Conservation (phyloP, 2,329 filamentous ascomycete genomes). For the Rosellinia necatrix region DNA sequence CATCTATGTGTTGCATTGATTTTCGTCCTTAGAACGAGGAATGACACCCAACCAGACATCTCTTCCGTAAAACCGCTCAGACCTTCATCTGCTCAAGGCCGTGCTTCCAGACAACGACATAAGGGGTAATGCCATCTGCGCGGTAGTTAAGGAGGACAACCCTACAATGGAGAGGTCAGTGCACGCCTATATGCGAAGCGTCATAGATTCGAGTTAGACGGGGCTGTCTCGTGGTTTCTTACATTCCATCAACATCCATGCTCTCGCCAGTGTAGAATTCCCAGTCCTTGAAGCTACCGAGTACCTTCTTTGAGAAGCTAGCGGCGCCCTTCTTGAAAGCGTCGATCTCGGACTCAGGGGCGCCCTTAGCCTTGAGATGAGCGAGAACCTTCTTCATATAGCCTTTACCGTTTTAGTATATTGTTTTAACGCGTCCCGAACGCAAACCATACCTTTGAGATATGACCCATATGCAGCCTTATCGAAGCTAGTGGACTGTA, state of each 20-base stretch:
- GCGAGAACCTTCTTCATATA: conserved; percentile 93
- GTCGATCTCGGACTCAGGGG: conserved; percentile 68
- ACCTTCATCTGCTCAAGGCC: conserved; percentile 90
- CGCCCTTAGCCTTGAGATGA: conserved; percentile 65
- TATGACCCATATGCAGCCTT: conserved; percentile 85
- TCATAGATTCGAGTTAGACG: neutral
- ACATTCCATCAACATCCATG: conserved; percentile 95
- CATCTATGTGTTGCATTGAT: conserved; percentile 27
- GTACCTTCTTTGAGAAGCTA: conserved; percentile 77
- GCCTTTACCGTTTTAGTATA: conserved; percentile 49
- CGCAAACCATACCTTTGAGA: conserved; percentile 74
- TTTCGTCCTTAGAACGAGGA: conserved; percentile 19
- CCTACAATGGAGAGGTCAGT: conserved; percentile 51
- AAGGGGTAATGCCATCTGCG: conserved; percentile 92
- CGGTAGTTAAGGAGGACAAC: conserved; percentile 96
- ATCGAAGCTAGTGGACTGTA: conserved; percentile 77
- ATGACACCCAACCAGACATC: conserved; percentile 12
- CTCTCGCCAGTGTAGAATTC: conserved; percentile 92
- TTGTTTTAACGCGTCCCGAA: neutral
- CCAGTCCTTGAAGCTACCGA: conserved; percentile 90
- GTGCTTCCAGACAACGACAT: conserved; percentile 92
- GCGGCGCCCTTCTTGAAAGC: conserved; percentile 79
- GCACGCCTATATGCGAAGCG: neutral
- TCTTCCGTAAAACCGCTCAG: conserved; percentile 53
- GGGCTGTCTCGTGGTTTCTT: conserved; percentile 47